A percentile compares a stretch with the other conserved stretches of the same genome.
Conservation (phyloP, 1,139 yeast genomes). For the Yamadazyma pseudoaaseri region DNA sequence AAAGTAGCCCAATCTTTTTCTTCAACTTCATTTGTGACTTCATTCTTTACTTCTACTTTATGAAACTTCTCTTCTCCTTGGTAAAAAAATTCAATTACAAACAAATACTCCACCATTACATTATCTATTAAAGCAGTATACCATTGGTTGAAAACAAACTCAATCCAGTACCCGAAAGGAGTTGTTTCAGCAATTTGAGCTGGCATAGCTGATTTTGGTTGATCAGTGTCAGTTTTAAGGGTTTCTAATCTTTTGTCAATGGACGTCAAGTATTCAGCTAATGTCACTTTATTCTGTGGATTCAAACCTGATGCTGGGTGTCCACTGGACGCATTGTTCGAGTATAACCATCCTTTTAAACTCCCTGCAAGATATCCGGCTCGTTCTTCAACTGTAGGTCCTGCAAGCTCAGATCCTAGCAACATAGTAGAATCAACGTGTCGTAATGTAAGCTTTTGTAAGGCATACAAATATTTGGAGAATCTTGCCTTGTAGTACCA, state of each 20-base stretch:
- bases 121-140: constrained; percentile 75
- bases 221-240: constrained; percentile 38
- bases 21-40: constrained; percentile 8
- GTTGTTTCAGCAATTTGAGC: constrained; percentile 85
- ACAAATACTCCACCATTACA: constrained; percentile 73
- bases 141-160: constrained; percentile 71
- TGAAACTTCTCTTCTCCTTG: constrained; percentile 43
- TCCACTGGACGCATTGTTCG: constrained; percentile 7
- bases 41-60: constrained; percentile 13
- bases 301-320: constrained; percentile 1
- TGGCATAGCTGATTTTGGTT: constrained; percentile 59
- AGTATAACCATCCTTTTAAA: constrained; percentile 27
- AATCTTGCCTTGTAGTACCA: constrained; percentile 89
- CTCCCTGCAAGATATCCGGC: constrained; percentile 25
- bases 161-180: constrained; percentile 65
- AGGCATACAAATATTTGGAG: constrained; percentile 72
- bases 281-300: constrained; percentile 16
- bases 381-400: constrained; percentile 23
- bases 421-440: constrained; percentile 52
- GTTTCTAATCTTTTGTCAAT: constrained; percentile 56
- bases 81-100: constrained; percentile 69
- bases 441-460: constrained; percentile 60
- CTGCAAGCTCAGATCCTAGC: constrained; percentile 37
- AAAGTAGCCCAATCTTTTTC: constrained; percentile 51
- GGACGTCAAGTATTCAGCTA: constrained; percentile 52